Base-by-base conservation (phyloP, 306 rosid species). In the Begonia loranthoides region DNA sequence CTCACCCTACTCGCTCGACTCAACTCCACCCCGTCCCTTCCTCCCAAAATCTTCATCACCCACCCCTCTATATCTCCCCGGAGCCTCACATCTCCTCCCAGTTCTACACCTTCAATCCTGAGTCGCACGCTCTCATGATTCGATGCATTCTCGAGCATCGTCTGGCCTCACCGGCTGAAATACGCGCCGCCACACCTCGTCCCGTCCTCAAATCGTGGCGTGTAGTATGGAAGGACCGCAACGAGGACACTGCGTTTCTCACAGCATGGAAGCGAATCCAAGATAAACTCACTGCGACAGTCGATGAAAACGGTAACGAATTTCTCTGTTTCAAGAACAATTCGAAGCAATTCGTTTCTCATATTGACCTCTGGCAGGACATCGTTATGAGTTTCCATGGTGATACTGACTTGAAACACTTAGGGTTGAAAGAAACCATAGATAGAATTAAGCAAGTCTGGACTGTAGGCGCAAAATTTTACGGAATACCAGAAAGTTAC, bases 181-280 rank as follows among this genome's bases (percentile, higher is more conserved):
- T 92, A 87, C 93, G 86, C 44, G 70, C 55, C 59, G 99, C 96
- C 46, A 86, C 96, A 0, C 83, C 99, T 0, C 68, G 80, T 11
- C 17, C 76, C 45, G 95, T 92, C 13, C 93, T 92, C 57, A 69
- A 81, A 55, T 92, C 99, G 0, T 92, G 99, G 99, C 94, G 96
- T 14, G 80, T 78, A 52, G 99, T 92, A 24, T 92, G 99, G 99
- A 92, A 92, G 70, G 99, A 92, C 66, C 84, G 99, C 6, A 92
- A 92, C 69, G 96, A 86, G 68, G 99, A 92, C 56, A 92, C 99
- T 2, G 99, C 99, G 0, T 92, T 78, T 63, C 69, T 82, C 58
- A 92, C 99, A 2, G 99, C 95, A 0, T 92, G 99, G 99, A 92
- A 92, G 66, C 77, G 99, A 55, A 92, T 92, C 64, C 99, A 92